Base-by-base conservation (phyloP, 2,329 filamentous ascomycete species). In the Diplodia intermedia region DNA sequence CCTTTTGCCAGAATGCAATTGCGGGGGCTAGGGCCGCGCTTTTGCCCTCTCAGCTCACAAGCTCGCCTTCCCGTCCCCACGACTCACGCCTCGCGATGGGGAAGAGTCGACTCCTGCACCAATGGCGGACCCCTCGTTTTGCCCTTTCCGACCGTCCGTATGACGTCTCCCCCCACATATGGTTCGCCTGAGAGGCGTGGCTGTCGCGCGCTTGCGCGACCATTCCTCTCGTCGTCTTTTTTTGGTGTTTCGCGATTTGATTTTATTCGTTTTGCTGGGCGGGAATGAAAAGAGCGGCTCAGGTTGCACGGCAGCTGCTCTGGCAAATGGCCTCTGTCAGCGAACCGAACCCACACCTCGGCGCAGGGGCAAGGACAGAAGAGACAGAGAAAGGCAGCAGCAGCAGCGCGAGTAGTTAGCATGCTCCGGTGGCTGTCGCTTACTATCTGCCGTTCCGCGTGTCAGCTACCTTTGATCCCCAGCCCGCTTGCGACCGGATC, bases 361-460 rank as follows among this genome's bases (percentile, higher is more conserved):
- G 43, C 43, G n/a, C 43, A 47, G 43, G 43, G 43, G 43, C 43
- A 20, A 36, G n/a, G 18, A 11, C 36, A 38, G 36, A 38, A 47
- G 43, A n/a, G n/a, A 11, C 18, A 5, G 9, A 47, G 50, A 26
- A 8, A 15, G 50, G 14, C 23, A 40, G 36, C 54, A 12, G 52
- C 52, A 40, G 36, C 54, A 12, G 52, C 52, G 29, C 8, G 15
- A 31, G 29, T 55, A 29, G 54, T 23, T 31, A 31, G 23, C 18
- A 20, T 38, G 31, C 54, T 36, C 23, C 29, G 60, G 31, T 52
- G 47, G 60, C 60, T 63, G 47, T 63, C 60, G 60, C 60, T 63
- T 52, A 52, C 60, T 52, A 56, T 63, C 60, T 63, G 47, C 31
- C 31, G 60, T 47, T 38, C 43, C 60, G 43, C 43, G 47, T 63